A percentile compares a stretch with the other conserved stretches of the same genome.
phyloP scores from a whole-genome alignment of 176 grass and related monocot genomes.

The Ensete ventricosum region DNA sequence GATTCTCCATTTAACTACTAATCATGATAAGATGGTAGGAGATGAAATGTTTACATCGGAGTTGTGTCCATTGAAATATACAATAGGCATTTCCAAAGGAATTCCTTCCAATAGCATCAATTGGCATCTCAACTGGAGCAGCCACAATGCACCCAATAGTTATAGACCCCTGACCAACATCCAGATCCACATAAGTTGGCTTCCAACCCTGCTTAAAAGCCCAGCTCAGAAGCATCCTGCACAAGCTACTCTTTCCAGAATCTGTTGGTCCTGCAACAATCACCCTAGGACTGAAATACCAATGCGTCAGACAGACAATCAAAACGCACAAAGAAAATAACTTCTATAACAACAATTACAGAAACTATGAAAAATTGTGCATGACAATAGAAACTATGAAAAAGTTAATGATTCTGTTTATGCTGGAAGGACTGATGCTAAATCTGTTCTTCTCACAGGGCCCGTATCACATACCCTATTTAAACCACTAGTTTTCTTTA shows the following conservation, averaged over 20 bases:
- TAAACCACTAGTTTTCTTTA: too few species aligned
- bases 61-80: slow-evolving; percentile 78
- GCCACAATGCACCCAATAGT: slow-evolving; percentile 80
- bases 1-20: neutral
- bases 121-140: slow-evolving; percentile 86
- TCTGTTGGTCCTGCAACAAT: slow-evolving; percentile 79
- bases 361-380: too few species aligned
- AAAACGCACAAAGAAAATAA: neutral
- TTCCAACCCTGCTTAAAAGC: slow-evolving; percentile 77
- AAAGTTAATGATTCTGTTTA: too few species aligned
- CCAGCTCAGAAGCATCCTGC: slow-evolving; percentile 88
- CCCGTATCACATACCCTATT: too few species aligned
- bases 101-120: slow-evolving; percentile 82
- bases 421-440: too few species aligned
- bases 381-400: too few species aligned
- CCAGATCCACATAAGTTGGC: slow-evolving; percentile 86
- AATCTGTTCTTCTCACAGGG: too few species aligned
- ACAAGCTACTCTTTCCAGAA: slow-evolving; percentile 86
- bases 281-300: slow-evolving; percentile 53
- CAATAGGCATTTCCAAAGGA: slow-evolving; percentile 89
- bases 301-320: neutral
- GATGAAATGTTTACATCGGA: slow-evolving; percentile 36
- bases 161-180: slow-evolving; percentile 87
- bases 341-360: too few species aligned
- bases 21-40: neutral